Base-by-base conservation (phyloP, 1,284 basidiomycete genomes). In the Microbotryum lychnidis-dioicae region DNA sequence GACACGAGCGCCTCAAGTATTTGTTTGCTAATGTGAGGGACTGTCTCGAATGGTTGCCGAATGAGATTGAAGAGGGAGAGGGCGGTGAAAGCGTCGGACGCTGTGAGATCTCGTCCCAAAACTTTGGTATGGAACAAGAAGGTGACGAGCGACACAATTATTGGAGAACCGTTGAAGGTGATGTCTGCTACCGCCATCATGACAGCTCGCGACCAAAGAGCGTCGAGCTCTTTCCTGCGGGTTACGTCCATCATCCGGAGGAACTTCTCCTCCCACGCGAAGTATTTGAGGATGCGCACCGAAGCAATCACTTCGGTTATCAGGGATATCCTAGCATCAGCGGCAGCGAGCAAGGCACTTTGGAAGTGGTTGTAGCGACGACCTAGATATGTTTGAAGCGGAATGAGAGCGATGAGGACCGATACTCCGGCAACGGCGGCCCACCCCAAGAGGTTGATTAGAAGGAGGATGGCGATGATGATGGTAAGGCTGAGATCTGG, bases 1-100 rank as follows among this genome's bases (percentile, higher is more conserved):
- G 76, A 77, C 20, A 78, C 76, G 60, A 76, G 74, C 0, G 77
- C 75, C 52, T 77, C 74, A 6, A 81, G 73, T 8, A 79, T 71
- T 63, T 77, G 74, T 2, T 60, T 64, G 54, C 49, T 70, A 74
- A 77, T 66, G 50, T 69, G 67, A 45, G 65, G 63, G 33, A 70
- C 53, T 10, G 58, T 62, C 46, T 70, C 67, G 56, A 73, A 67
- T 14, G 74, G 73, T 68, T 72, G 62, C 70, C 77, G 75, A 21
- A 80, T 73, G 69, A 80, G 76, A 64, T 77, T 77, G 75, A 82
- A 81, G 37, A 82, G 74, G 3, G 80, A 76, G 23, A 82, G 72
- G 1, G 80, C 78, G 7, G 81, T 79, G 66, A 79, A 79, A 10
- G 78, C 78, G n/a, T 73, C 75, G 54, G 77, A 73, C 20, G 77